phyloP scores from a whole-genome alignment of 805 yeast species.

The Cyberlindnera nakhonratchasimensis region DNA sequence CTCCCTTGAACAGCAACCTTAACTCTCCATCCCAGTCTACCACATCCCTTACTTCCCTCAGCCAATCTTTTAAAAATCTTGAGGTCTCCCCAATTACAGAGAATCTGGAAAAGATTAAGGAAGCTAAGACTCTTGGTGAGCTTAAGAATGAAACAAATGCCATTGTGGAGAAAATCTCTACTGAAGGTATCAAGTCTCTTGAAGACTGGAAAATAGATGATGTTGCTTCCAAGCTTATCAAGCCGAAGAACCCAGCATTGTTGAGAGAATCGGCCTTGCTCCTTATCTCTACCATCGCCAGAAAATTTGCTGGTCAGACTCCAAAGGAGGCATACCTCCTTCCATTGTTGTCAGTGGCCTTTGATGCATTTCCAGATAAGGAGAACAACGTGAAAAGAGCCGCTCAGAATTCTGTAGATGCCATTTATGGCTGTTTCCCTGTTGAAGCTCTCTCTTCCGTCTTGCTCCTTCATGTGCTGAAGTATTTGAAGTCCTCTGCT shows the following conservation, averaged over 20 bases:
- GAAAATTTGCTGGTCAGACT: conserved; percentile 59
- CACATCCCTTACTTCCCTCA: conserved; percentile 68
- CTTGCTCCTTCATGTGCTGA: conserved; percentile 56
- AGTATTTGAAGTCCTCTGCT: conserved; percentile 73
- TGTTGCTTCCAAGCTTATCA: conserved; percentile 59
- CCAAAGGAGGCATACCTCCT: conserved; percentile 76
- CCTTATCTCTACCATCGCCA: conserved; percentile 54
- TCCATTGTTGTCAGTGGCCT: conserved; percentile 57
- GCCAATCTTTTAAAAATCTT: conserved; percentile 65
- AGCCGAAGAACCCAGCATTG: conserved; percentile 69
- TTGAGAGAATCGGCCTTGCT: conserved; percentile 76
- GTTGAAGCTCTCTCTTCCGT: conserved; percentile 74
- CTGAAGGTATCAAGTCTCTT: conserved; percentile 45
- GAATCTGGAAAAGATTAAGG: conserved; percentile 48
- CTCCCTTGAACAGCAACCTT: conserved; percentile 26
- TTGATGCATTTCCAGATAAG: conserved; percentile 79
- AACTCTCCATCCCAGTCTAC: conserved; percentile 53
- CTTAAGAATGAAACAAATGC: conserved; percentile 32
- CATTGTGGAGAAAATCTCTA: conserved; percentile 46
- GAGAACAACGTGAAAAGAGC: conserved; percentile 83
- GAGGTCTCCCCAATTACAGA: conserved; percentile 65
- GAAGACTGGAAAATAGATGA: conserved; percentile 64
- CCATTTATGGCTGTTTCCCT: conserved; percentile 67
- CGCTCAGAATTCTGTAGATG: conserved; percentile 74
- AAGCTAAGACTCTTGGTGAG: conserved; percentile 33